These are phyloP conservation scores for Xylariaceae sp. DNA, from an alignment of 2,329 filamentous ascomycete species.

Conservation along the genomic window DNA sequence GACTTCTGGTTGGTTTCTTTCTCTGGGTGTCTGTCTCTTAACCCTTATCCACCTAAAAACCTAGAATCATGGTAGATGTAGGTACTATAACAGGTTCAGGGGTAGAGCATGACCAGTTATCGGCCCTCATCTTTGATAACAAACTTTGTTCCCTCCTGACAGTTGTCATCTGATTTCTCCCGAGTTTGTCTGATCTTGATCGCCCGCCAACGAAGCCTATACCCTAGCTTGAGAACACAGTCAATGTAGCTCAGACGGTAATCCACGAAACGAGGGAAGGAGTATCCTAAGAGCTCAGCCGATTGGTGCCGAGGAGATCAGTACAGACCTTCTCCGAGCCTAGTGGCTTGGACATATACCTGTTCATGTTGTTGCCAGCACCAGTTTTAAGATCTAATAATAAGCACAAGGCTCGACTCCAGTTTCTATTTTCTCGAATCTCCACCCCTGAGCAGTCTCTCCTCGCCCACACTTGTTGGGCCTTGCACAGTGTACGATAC, in stretches of 20 bases:
- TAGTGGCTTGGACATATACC: not conserved
- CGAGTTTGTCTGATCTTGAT: constrained; percentile 9
- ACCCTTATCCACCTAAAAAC: constrained; percentile 18
- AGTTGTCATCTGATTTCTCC: constrained; percentile 24
- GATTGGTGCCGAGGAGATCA: not conserved
- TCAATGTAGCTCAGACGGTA: not conserved
- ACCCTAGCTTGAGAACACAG: not conserved
- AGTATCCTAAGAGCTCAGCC: constrained; percentile 4
- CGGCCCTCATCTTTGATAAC: constrained; percentile 2
- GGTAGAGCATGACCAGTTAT: constrained; percentile 15
- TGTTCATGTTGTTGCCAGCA: not conserved
- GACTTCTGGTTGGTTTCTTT: constrained; percentile 1
- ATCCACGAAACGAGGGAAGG: constrained; percentile 4
- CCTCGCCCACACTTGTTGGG: not conserved
- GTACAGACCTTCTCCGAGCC: not conserved
- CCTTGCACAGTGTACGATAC: constrained; percentile 17
- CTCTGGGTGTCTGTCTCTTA: constrained; percentile 6
- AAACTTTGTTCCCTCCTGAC: constrained; percentile 15
- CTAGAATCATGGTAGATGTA: constrained; percentile 10
- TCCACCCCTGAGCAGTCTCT: not conserved
- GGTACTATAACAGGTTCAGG: constrained; percentile 20
- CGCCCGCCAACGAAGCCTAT: constrained; percentile 1
- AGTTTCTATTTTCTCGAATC: constrained; percentile 10
- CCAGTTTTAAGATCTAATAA: not conserved
- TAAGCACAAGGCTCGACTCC: constrained; percentile 5